These are phyloP conservation scores for Acanthamoeba lenticulata DNA, from an alignment of 208 protist species.

Conservation along the genomic window DNA sequence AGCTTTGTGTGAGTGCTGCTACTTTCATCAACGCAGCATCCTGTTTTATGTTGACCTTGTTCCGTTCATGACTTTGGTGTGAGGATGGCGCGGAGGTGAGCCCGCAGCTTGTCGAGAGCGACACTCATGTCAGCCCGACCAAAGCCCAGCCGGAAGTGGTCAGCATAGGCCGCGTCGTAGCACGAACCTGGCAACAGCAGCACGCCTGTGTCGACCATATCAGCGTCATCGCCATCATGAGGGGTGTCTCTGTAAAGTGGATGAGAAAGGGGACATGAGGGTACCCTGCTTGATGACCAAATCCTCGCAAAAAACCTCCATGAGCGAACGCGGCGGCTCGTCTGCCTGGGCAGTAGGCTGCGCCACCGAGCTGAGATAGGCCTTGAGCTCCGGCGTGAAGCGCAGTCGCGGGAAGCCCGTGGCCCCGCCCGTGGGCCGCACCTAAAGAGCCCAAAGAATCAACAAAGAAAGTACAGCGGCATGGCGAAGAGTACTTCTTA, in stretches of 20 bases:
- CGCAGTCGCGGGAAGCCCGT: conserved; percentile 35
- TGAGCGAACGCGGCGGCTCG: background rate
- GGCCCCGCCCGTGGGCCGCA: background rate
- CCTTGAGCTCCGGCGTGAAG: background rate
- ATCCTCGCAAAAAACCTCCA: conserved; percentile 56
- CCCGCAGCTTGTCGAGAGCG: conserved; percentile 54
- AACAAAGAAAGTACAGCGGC: background rate
- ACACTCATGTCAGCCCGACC: conserved; percentile 8
- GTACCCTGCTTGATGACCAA: conserved; percentile 33
- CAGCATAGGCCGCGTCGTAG: conserved; percentile 11
- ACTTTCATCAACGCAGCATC: no score
- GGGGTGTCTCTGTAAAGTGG: no score
- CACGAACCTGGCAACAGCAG: conserved; percentile 54
- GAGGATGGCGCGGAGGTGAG: background rate
- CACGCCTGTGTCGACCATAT: background rate
- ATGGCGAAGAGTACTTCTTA: background rate
- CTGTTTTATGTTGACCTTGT: no score
- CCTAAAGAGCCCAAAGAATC: background rate
- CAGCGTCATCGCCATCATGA: no score
- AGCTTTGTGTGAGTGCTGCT: no score
- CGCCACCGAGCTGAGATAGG: background rate
- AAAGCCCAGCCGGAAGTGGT: conserved; percentile 63
- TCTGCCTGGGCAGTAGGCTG: background rate
- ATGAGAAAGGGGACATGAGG: no score
- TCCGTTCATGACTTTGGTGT: no score